Evolutionary conservation across 805 yeast genomes (phyloP).

Genomic region (Gaillardinia entomophila): DNA sequence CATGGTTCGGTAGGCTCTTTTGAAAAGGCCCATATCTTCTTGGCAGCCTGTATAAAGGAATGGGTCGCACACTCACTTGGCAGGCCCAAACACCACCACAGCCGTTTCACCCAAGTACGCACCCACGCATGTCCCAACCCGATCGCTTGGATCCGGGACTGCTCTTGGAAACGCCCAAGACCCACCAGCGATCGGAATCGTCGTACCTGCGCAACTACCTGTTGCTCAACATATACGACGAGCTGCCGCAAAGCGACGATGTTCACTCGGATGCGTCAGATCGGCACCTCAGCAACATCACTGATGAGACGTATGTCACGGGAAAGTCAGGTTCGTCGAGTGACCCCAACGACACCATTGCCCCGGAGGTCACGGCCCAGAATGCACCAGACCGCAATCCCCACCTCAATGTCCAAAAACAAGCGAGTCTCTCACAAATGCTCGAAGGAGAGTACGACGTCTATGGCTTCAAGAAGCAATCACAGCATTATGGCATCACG

Average conservation of each 20-base stretch:
- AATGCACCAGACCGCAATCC: background rate
- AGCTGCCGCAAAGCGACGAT: too few relatives aligned
- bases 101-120: too few relatives aligned
- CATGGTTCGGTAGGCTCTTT: slow-evolving; percentile 13
- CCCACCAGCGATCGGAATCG: slow-evolving; percentile 26
- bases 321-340: background rate
- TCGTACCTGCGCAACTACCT: slow-evolving; percentile 31
- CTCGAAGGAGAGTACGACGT: slow-evolving; percentile 41
- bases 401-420: background rate
- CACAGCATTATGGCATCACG: slow-evolving; percentile 40
- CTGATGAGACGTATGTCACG: background rate
- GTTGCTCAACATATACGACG: slow-evolving; percentile 30
- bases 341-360: background rate
- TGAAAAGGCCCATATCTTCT: background rate
- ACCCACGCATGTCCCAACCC: too few relatives aligned
- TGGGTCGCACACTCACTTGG: too few relatives aligned
- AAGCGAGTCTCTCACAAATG: background rate
- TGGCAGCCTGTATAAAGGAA: too few relatives aligned
- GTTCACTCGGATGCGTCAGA: slow-evolving; percentile 11
- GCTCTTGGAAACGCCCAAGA: slow-evolving; percentile 6
- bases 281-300: background rate
- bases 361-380: background rate
- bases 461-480: slow-evolving; percentile 80
- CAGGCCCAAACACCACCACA: too few relatives aligned
- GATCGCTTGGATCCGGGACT: too few relatives aligned